Percentiles rank a stretch among this genome's conserved stretches.
Evolutionary conservation across 73 alveolate genomes (phyloP).

Genomic region (Paramecium sexaurelia): DNA sequence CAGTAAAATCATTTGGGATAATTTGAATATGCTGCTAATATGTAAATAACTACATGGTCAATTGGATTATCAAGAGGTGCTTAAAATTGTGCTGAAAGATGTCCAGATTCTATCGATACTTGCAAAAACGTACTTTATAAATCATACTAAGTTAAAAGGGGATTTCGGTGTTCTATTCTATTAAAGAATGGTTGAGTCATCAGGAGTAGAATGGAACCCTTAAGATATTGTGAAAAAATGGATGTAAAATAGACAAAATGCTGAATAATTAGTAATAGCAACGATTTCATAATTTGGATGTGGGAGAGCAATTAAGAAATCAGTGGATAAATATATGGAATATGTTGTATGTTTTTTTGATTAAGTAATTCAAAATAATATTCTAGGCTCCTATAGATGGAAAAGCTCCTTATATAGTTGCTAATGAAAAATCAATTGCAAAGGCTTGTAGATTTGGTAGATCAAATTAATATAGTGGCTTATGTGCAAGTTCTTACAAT

Average conservation of each 20-base stretch:
- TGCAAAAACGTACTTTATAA: slow-evolving; percentile 29
- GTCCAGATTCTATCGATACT: slow-evolving; percentile 29
- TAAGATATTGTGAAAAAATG: background rate
- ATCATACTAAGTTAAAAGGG: background rate
- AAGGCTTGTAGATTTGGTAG: slow-evolving; percentile 55
- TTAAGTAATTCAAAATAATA: background rate
- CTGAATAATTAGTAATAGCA: slow-evolving; percentile 30
- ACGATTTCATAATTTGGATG: slow-evolving; percentile 1
- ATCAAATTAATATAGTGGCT: slow-evolving; percentile 19
- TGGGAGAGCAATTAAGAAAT: slow-evolving; percentile 52
- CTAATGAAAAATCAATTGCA: slow-evolving; percentile 32
- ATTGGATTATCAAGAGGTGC: slow-evolving; percentile 44
- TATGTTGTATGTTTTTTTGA: slow-evolving; percentile 49
- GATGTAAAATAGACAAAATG: slow-evolving; percentile 1
- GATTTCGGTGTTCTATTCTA: background rate
- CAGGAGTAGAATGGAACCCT: background rate
- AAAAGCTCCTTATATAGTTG: background rate
- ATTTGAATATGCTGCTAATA: slow-evolving; percentile 52
- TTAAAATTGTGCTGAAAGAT: slow-evolving; percentile 57
- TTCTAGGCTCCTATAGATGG: slow-evolving; percentile 2
- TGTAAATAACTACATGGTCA: slow-evolving; percentile 36
- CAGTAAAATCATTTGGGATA: slow-evolving; percentile 7
- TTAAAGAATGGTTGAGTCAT: background rate
- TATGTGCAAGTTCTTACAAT: background rate
- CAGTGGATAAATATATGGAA: slow-evolving; percentile 8